Evolutionary conservation across 306 rosid species (phyloP).

Genomic region (Comarum palustre): DNA sequence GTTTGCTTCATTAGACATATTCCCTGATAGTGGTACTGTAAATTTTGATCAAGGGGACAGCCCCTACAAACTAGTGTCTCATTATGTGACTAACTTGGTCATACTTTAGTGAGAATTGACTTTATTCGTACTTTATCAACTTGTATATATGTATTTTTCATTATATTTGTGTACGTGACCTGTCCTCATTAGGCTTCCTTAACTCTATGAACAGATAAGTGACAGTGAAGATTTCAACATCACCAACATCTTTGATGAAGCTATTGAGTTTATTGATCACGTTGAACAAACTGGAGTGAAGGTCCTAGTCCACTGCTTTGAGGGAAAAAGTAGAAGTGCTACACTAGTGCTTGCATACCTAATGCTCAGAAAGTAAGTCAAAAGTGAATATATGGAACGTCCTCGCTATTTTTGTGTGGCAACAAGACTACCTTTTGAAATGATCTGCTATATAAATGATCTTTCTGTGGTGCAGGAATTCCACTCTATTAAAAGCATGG

Average conservation of each 20-base stretch:
- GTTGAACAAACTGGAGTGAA: constrained; percentile 71
- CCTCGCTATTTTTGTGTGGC: background rate
- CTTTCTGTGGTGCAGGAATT: constrained; percentile 49
- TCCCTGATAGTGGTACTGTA: background rate
- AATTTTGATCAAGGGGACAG: background rate
- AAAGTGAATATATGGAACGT: constrained; percentile 9
- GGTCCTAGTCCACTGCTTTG: constrained; percentile 93
- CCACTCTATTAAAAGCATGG: constrained; percentile 73
- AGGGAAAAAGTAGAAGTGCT: constrained; percentile 94
- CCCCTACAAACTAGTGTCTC: background rate
- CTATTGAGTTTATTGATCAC: constrained; percentile 55
- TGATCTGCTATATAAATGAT: constrained; percentile 11
- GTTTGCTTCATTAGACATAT: background rate
- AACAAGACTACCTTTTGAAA: background rate
- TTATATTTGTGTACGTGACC: background rate
- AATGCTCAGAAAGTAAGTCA: constrained; percentile 85
- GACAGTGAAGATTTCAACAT: constrained; percentile 76
- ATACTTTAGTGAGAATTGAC: background rate
- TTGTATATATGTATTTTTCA: background rate
- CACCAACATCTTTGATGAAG: constrained; percentile 75
- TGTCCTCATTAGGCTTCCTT: constrained; percentile 13
- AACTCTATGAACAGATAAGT: constrained; percentile 46
- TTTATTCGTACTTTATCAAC: background rate
- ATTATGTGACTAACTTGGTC: background rate
- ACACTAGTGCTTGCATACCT: constrained; percentile 86